Base-by-base conservation (phyloP, 2,329 filamentous ascomycete species). In the Colletotrichum zoysiae region DNA sequence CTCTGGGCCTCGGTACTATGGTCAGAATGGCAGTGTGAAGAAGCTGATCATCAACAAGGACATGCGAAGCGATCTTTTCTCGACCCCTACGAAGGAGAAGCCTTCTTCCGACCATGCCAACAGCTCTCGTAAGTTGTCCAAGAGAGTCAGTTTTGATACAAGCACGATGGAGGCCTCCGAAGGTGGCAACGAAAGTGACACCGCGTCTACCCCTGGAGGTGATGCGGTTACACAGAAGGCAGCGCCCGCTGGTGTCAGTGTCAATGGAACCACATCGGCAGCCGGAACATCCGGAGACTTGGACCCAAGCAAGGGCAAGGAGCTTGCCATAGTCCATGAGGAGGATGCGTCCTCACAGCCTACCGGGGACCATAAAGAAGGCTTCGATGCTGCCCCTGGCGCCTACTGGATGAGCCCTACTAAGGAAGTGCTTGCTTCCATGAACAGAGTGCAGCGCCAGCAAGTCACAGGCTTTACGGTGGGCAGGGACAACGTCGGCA, bases 141-240 rank as follows among this genome's bases (percentile, higher is more conserved):
- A 97, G 85, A 91, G 93, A 65, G 96, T 99, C 64, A 98, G 95
- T 83, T 99, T 98, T 77, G 95, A 97, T 78, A 90, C 91, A 5
- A 88, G 87, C 77, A 87, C 86, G 42, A 81, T 86, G 33, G 85
- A 86, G 48, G 66, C 74, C 42, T 57, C 60, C 7, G 67, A 74
- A 35, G 38, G 42, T n/a, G 42, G 71, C 2, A 53, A 46, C 5
- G 71, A 74, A n/a, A 53, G n/a, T 42, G 62, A 35, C 23, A 46
- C 48, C 7, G 44, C 46, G 18, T 51, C 71, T n/a, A 65, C 60
- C 12, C 46, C 60, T 26, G 40, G 65, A 46, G 42, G 40, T n/a
- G 60, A 40, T 23, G 26, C 53, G 26, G 33, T 65, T 20, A 18
- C 63, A 8, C 63, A 73, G 18, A 65, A 57, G 18, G 60, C 42